A percentile compares a stretch with the other conserved stretches of the same genome.
phyloP scores from a whole-genome alignment of 306 rosid species.

The Ochetophila trinervis region DNA sequence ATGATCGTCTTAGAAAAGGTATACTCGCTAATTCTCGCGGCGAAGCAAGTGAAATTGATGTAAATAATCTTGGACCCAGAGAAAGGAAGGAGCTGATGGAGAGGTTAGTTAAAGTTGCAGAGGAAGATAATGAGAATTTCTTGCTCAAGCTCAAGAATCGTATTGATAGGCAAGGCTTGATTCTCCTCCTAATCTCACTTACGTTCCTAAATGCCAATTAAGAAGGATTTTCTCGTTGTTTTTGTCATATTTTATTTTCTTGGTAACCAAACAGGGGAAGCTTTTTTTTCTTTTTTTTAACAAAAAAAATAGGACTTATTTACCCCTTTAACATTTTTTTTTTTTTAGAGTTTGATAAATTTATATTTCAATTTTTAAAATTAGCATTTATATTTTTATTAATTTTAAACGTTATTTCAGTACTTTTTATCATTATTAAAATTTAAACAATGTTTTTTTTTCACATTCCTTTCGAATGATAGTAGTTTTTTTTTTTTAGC shows the following conservation, averaged over 20 bases:
- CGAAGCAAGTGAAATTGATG: constrained; percentile 38
- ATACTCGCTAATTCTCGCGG: constrained; percentile 37
- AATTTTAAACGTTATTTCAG: no score
- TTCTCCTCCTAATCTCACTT: no score
- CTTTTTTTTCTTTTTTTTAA: no score
- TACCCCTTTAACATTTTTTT: no score
- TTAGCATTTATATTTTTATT: no score
- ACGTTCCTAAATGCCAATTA: not conserved
- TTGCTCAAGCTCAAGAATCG: constrained; percentile 44
- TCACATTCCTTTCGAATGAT: no score
- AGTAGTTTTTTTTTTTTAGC: no score
- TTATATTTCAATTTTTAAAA: no score
- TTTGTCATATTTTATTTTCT: not conserved
- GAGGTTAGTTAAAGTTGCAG: constrained; percentile 35
- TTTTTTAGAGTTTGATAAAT: no score
- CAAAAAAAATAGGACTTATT: no score
- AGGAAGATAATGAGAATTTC: constrained; percentile 56
- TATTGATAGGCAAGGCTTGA: constrained; percentile 36
- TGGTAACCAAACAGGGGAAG: not conserved
- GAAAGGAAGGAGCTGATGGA: constrained; percentile 40
- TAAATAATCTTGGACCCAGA: constrained; percentile 39
- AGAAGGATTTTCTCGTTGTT: not conserved
- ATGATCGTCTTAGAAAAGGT: constrained; percentile 54
- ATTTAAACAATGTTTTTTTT: no score
- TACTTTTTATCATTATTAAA: no score